phyloP scores from a whole-genome alignment of 805 yeast genomes.

The Suhomyces canberraensis region DNA sequence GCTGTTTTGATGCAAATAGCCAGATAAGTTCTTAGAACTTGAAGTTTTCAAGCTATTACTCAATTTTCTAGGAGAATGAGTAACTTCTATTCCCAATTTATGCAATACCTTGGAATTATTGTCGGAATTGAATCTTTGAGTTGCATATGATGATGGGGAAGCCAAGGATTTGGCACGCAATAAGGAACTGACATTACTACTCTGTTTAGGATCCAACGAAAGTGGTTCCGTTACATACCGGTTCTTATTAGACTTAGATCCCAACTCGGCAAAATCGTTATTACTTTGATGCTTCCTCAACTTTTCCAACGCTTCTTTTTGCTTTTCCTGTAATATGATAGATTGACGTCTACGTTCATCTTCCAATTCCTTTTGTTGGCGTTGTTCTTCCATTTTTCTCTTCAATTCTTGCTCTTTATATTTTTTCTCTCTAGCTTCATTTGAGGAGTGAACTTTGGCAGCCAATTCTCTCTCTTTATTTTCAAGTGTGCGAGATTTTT shows the following conservation, averaged over 20 bases:
- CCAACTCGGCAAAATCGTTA: slow-evolving; percentile 16
- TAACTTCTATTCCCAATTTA: slow-evolving; percentile 34
- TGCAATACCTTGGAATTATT: slow-evolving; percentile 33
- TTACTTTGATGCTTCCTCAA: slow-evolving; percentile 16
- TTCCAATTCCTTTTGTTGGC: slow-evolving; percentile 8
- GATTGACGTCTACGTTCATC: slow-evolving; percentile 21
- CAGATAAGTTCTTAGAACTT: slow-evolving; percentile 30
- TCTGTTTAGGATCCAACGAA: slow-evolving; percentile 37
- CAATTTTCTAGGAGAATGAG: slow-evolving; percentile 12
- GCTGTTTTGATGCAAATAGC: slow-evolving; percentile 7
- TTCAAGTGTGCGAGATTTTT: background rate
- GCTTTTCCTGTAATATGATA: slow-evolving; percentile 22
- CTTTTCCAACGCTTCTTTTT: slow-evolving; percentile 28
- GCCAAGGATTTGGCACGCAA: slow-evolving; percentile 37
- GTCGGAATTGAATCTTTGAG: slow-evolving; percentile 16
- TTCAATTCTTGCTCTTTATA: slow-evolving; percentile 19
- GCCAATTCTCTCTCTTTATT: slow-evolving; percentile 14
- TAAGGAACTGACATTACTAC: slow-evolving; percentile 21
- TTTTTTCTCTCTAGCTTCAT: slow-evolving; percentile 11
- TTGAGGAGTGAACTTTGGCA: slow-evolving; percentile 11
- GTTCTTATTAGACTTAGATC: slow-evolving; percentile 7
- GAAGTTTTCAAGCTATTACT: slow-evolving; percentile 32
- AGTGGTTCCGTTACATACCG: slow-evolving; percentile 27
- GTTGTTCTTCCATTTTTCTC: slow-evolving; percentile 23
- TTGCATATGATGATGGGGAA: slow-evolving; percentile 22